These are phyloP conservation scores for Calonectria ilicicola DNA, from an alignment of 2,329 filamentous ascomycete genomes.

Conservation along the genomic window DNA sequence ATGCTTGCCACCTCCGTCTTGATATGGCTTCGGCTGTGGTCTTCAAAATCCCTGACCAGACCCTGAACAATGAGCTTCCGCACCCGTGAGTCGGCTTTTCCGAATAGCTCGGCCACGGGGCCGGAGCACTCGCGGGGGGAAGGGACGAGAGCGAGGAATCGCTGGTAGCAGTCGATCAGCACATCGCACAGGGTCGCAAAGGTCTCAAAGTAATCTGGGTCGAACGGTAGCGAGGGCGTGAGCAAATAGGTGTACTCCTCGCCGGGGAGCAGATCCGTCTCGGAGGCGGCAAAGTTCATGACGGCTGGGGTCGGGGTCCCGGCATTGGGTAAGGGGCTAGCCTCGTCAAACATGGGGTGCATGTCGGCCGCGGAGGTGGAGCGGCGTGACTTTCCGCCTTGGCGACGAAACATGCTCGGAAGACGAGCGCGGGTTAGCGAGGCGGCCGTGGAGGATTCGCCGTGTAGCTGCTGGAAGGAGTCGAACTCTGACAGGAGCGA, in stretches of 20 bases:
- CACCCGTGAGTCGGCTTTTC: slow-evolving; percentile 87
- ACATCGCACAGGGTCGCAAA: slow-evolving; percentile 97
- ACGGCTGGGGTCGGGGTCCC: slow-evolving; percentile 55
- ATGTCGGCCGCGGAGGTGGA: slow-evolving; percentile 62
- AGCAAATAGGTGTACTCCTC: slow-evolving; percentile 91
- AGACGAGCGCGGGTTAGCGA: slow-evolving; percentile 83
- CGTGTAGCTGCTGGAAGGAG: slow-evolving; percentile 88
- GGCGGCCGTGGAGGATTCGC: slow-evolving; percentile 78
- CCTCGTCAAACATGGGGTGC: slow-evolving; percentile 47
- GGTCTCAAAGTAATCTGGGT: slow-evolving; percentile 96
- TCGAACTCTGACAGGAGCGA: slow-evolving; percentile 92
- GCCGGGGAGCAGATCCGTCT: slow-evolving; percentile 78
- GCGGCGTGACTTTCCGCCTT: slow-evolving; percentile 67
- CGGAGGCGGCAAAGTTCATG: slow-evolving; percentile 69
- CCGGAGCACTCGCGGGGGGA: slow-evolving; percentile 79
- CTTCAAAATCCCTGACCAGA: slow-evolving; percentile 93
- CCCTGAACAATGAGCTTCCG: slow-evolving; percentile 90
- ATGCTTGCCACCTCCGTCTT: slow-evolving; percentile 87
- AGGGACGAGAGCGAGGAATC: slow-evolving; percentile 80
- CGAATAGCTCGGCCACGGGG: slow-evolving; percentile 83
- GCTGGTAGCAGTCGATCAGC: slow-evolving; percentile 90
- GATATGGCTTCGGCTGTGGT: slow-evolving; percentile 79
- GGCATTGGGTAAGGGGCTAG: slow-evolving; percentile 40
- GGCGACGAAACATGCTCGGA: slow-evolving; percentile 84
- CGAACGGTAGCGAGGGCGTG: slow-evolving; percentile 93